Percentiles rank a stretch among this genome's conserved stretches.
Conservation (phyloP, 1,139 yeast species). For the Hansenula anomala region DNA sequence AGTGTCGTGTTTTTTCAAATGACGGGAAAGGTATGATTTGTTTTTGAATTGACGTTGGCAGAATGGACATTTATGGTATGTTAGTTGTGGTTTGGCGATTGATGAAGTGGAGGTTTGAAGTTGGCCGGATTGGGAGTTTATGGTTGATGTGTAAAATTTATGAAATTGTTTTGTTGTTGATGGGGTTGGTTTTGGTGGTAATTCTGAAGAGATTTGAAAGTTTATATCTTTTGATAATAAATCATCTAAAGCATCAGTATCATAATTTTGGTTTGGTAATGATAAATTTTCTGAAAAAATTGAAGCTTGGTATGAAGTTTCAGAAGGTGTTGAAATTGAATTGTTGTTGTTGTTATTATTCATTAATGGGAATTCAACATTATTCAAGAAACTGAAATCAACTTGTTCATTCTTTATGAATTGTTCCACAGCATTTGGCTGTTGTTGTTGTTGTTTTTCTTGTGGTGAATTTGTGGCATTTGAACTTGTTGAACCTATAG, state of each 20-base stretch:
- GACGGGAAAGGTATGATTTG: slow-evolving; percentile 85
- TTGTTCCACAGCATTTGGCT: neutral
- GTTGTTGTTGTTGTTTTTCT: neutral
- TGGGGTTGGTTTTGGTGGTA: neutral
- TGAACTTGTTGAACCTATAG: too few relatives aligned
- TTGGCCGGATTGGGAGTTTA: neutral
- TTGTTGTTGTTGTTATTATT: neutral
- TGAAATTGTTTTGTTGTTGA: slow-evolving; percentile 9
- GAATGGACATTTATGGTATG: slow-evolving; percentile 41
- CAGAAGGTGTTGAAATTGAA: neutral
- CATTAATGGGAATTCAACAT: slow-evolving; percentile 6
- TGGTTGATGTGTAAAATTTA: slow-evolving; percentile 8
- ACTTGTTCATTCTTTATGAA: neutral
- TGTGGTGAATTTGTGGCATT: too few relatives aligned
- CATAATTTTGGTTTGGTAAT: neutral
- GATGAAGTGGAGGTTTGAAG: too few relatives aligned
- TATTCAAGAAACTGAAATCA: slow-evolving; percentile 11
- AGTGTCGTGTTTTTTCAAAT: slow-evolving; percentile 73
- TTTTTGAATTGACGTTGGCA: slow-evolving; percentile 74
- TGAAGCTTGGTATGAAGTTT: slow-evolving; percentile 8
- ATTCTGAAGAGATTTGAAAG: slow-evolving; percentile 6
- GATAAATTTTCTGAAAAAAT: slow-evolving; percentile 5
- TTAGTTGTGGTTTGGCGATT: slow-evolving; percentile 3
- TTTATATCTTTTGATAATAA: slow-evolving; percentile 9
- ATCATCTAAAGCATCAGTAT: slow-evolving; percentile 4